Evolutionary conservation across 2,329 filamentous ascomycete species (phyloP).

Genomic region (Aspergillus sp.): DNA sequence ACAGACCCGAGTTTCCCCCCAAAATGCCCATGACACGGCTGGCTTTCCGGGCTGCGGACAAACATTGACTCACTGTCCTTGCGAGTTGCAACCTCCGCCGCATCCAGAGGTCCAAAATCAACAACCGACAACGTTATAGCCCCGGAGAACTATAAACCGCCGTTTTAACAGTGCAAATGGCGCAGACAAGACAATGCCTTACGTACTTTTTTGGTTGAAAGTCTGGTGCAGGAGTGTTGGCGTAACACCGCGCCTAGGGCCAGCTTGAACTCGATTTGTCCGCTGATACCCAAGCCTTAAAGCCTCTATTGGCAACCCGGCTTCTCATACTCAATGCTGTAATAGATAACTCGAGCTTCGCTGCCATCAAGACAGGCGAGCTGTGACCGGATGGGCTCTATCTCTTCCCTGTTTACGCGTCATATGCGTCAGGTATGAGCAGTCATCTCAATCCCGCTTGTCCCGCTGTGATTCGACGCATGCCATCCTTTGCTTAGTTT

Average conservation of each 20-base stretch:
- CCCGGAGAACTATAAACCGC: no score
- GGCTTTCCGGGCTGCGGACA: no score
- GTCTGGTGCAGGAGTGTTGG: no score
- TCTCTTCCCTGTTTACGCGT: not conserved
- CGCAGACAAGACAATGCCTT: no score
- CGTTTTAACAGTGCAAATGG: no score
- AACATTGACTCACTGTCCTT: not conserved
- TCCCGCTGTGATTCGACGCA: not conserved
- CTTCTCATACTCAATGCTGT: not conserved
- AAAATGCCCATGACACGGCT: no score
- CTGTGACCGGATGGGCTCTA: not conserved
- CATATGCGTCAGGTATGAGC: not conserved
- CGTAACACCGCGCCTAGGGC: not conserved
- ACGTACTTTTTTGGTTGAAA: no score
- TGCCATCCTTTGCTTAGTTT: not conserved
- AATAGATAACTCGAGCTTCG: not conserved
- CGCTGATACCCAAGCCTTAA: not conserved
- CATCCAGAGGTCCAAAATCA: not conserved
- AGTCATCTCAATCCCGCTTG: not conserved
- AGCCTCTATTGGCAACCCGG: not conserved
- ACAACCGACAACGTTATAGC: no score
- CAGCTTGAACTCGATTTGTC: not conserved
- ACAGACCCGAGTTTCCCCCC: no score
- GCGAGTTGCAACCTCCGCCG: not conserved
- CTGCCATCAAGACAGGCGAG: not conserved